Percentiles rank a stretch among this genome's conserved stretches.
Evolutionary conservation across 2,329 filamentous ascomycete species (phyloP).

Genomic region (Xylariaceae sp.): DNA sequence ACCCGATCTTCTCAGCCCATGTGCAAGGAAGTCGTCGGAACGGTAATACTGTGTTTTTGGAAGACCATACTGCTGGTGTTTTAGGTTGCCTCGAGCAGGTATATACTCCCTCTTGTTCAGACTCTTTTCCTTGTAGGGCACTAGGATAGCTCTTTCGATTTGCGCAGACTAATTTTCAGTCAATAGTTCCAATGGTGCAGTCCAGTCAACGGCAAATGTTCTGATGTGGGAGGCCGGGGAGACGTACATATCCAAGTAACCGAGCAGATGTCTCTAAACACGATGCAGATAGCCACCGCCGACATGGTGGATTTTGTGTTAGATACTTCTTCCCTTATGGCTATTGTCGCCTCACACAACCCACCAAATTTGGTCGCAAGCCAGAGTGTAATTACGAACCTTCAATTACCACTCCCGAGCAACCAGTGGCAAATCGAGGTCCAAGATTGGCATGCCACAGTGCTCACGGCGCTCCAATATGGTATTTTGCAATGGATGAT

Average conservation of each 20-base stretch:
- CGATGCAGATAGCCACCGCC: not conserved
- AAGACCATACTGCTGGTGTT: not conserved
- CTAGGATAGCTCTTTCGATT: no score
- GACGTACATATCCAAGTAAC: not conserved
- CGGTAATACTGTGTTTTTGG: not conserved
- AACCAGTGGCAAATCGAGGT: slow-evolving; percentile 11
- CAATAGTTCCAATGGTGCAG: not conserved
- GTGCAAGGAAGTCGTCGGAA: no score
- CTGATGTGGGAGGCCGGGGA: not conserved
- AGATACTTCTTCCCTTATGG: not conserved
- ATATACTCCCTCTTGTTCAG: not conserved
- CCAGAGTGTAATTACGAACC: not conserved
- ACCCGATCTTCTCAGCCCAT: slow-evolving; percentile 7
- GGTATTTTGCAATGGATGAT: not conserved
- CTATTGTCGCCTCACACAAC: not conserved
- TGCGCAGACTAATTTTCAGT: not conserved
- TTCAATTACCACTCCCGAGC: slow-evolving; percentile 1
- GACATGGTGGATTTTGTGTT: not conserved
- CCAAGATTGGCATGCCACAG: not conserved
- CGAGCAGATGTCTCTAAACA: not conserved
- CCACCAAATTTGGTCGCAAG: not conserved
- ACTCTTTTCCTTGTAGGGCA: no score
- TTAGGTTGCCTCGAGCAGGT: slow-evolving; percentile 10
- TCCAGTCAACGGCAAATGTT: not conserved
- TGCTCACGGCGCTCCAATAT: not conserved